Evolutionary conservation across 345 rosid genomes (phyloP).

Genomic region (Eucalyptus camaldulensis): DNA sequence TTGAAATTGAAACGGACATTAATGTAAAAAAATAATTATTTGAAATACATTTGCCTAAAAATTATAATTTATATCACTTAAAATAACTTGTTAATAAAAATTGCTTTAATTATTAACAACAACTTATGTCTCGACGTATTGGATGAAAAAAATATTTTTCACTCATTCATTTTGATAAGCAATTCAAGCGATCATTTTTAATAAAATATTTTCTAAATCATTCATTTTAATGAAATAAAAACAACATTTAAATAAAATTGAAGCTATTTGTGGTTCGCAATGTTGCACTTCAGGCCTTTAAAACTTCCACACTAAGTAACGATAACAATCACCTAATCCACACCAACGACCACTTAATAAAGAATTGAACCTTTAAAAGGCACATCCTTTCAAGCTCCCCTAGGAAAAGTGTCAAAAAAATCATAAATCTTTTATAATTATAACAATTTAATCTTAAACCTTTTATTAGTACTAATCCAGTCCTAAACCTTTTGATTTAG

Average conservation of each 20-base stretch:
- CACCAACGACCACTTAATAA: neutral
- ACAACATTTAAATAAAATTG: neutral
- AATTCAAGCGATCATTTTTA: neutral
- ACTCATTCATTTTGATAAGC: neutral
- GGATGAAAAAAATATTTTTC: neutral
- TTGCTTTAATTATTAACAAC: neutral
- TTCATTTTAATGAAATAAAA: neutral
- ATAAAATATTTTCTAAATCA: neutral
- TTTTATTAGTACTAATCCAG: fast-evolving
- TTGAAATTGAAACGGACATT: neutral
- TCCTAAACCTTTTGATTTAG: fast-evolving
- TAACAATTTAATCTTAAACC: fast-evolving
- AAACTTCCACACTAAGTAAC: neutral
- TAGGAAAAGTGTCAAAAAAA: too few species aligned
- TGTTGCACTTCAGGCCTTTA: neutral
- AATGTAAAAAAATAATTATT: neutral
- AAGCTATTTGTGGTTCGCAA: neutral
- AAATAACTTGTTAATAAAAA: neutral
- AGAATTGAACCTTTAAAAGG: neutral
- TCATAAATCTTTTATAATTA: too few species aligned
- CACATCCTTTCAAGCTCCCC: neutral
- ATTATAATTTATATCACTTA: neutral
- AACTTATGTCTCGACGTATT: neutral
- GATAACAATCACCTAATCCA: neutral
- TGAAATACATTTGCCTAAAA: neutral